These are phyloP conservation scores for Trichoderma reesei DNA, from an alignment of 495 filamentous ascomycete genomes.

Conservation along the genomic window DNA sequence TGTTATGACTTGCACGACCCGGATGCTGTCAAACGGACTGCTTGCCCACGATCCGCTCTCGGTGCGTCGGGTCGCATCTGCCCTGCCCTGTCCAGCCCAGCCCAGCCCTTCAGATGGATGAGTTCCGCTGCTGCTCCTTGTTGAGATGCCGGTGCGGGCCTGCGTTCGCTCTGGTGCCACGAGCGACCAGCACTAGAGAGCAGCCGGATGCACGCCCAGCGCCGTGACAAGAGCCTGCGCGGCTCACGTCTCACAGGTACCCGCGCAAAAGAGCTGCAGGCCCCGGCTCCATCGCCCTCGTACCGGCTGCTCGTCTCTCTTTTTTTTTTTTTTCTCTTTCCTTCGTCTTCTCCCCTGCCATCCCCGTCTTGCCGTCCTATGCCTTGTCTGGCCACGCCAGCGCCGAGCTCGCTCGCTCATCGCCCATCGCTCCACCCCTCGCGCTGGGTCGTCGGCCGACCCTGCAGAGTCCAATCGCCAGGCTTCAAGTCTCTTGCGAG, in stretches of 20 bases:
- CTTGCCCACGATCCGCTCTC: background rate
- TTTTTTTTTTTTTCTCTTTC: background rate
- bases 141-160: background rate
- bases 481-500: background rate
- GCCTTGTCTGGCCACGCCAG: background rate
- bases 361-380: background rate
- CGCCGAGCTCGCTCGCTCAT: background rate
- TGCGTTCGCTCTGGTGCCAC: background rate
- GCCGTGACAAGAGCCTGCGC: background rate
- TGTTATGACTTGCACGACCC: no score
- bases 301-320: background rate
- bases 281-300: background rate
- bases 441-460: background rate
- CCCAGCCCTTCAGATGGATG: background rate
- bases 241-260: conserved; percentile 8
- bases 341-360: background rate
- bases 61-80: background rate
- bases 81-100: background rate
- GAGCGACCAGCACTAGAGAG: no score
- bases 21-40: no score
- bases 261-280: background rate
- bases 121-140: background rate
- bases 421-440: background rate
- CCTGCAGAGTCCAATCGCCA: background rate
- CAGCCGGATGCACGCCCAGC: background rate